Conservation (phyloP, 1,284 basidiomycete species). For the Thecaphora thlaspeos region DNA sequence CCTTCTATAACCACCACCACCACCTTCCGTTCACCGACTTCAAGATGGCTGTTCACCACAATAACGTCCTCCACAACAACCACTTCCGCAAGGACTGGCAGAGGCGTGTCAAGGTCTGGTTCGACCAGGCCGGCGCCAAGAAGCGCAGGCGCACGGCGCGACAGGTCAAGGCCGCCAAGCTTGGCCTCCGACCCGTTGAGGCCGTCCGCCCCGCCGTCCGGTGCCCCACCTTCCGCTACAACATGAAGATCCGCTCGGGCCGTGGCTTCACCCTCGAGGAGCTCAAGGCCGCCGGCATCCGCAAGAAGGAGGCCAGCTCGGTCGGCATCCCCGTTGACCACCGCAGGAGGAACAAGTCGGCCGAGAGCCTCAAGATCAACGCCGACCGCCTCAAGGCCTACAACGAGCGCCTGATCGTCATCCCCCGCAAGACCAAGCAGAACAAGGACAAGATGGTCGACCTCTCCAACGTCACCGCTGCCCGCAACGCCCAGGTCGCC, state of each 20-base stretch:
- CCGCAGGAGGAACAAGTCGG: slow-evolving; percentile 91
- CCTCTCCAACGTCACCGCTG: slow-evolving; percentile 77
- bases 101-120: slow-evolving; percentile 91
- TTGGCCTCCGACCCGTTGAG: slow-evolving; percentile 87
- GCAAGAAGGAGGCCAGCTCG: slow-evolving; percentile 87
- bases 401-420: slow-evolving; percentile 75
- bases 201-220: slow-evolving; percentile 96
- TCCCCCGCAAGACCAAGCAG: slow-evolving; percentile 76
- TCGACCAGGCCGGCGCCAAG: slow-evolving; percentile 98
- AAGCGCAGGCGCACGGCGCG: slow-evolving; percentile 91
- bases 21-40: neutral
- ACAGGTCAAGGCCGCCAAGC: slow-evolving; percentile 83
- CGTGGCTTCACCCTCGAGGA: slow-evolving; percentile 94
- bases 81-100: slow-evolving; percentile 90
- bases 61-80: slow-evolving; percentile 64
- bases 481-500: slow-evolving; percentile 63
- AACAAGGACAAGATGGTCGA: slow-evolving; percentile 81
- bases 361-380: slow-evolving; percentile 95
- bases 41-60: slow-evolving; percentile 57
- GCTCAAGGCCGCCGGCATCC: slow-evolving; percentile 94
- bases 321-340: slow-evolving; percentile 96
- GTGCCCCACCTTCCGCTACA: slow-evolving; percentile 96
- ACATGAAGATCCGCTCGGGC: slow-evolving; percentile 94
- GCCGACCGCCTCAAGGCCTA: slow-evolving; percentile 93
- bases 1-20: neutral